A percentile compares a stretch with the other conserved stretches of the same genome.
These are phyloP conservation scores for Odontarrhena argentea DNA, from an alignment of 345 rosid genomes.

Conservation along the genomic window DNA sequence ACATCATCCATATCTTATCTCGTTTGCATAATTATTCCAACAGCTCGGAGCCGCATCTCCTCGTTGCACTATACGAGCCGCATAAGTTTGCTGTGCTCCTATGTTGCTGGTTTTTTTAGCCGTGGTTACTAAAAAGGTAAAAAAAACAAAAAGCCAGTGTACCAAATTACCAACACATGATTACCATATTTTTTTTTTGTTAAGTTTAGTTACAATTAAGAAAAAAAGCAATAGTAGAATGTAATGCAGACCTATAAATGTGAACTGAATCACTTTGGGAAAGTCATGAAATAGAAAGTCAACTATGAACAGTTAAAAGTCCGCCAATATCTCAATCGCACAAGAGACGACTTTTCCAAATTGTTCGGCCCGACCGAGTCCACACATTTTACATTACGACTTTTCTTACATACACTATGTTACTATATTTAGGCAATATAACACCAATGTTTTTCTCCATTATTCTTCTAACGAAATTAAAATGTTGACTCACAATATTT, in stretches of 20 bases:
- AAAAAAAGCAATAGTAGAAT: too few relatives aligned
- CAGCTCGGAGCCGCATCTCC: too few relatives aligned
- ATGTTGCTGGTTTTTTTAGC: too few relatives aligned
- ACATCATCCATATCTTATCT: too few relatives aligned
- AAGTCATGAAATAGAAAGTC: slow-evolving; percentile 30
- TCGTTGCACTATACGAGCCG: too few relatives aligned
- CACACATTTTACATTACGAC: slow-evolving; percentile 32
- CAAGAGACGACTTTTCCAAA: slow-evolving; percentile 30
- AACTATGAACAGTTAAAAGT: slow-evolving; percentile 7
- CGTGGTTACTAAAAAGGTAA: too few relatives aligned
- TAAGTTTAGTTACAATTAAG: too few relatives aligned
- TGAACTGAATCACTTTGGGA: slow-evolving; percentile 16
- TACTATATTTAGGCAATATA: slow-evolving; percentile 14
- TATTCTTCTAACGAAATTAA: slow-evolving; percentile 4
- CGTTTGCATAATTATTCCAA: too few relatives aligned
- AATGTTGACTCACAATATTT: slow-evolving; percentile 32
- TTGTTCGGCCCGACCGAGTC: slow-evolving; percentile 11
- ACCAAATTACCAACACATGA: too few relatives aligned
- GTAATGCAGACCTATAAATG: not conserved
- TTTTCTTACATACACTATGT: slow-evolving; percentile 18
- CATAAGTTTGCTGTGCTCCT: too few relatives aligned
- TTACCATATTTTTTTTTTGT: too few relatives aligned
- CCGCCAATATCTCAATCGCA: slow-evolving; percentile 26
- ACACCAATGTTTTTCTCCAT: not conserved
- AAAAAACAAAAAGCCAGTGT: too few relatives aligned